Base-by-base conservation (phyloP, 495 filamentous ascomycete genomes). In the Neurospora tetrasperma region DNA sequence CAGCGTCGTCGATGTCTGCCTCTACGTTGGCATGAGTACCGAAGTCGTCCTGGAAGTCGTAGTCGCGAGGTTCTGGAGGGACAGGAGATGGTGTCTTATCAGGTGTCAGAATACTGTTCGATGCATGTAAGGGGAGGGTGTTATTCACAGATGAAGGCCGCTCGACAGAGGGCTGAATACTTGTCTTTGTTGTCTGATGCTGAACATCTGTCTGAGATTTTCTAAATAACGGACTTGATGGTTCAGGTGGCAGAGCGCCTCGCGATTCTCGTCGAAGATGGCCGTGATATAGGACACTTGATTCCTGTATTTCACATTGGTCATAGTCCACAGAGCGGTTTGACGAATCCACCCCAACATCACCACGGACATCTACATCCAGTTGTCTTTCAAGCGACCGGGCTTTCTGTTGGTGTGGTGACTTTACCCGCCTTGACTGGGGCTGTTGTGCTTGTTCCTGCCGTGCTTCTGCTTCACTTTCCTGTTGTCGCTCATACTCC, bases 81-180 rank as follows among this genome's bases (percentile, higher is more conserved):
- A 81, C 77, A 39, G 86, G 86, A 42, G 86, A 87, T 70, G 86
- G 84, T 42, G 86, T 87, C 77, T 87, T 84, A 70, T 87, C 86
- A 69, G 86, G 86, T 59, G 86, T 88, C 77, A 83, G 82, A 74
- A 87, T 80, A 79, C 85, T 84, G 73, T 77, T 81, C 42, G 80
- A 79, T 12, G 80, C 79, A 76, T 80, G 77, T 72, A 78, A 77
- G 69, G 80, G 74, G 43, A 77, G 80, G 76, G 82, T 76, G 69
- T 77, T 72, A 77, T 80, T 79, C 74, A 78, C 77, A 76, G 73
- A 75, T 77, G 80, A 80, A 23, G 75, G 75, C 80, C 80, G 78
- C 71, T 80, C 77, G 66, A 80, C 74, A 62, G 79, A 82, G 78
- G 79, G 78, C 77, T 79, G 77, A 48, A 80, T 78, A 16, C 14